Base-by-base conservation (phyloP, 108 stramenopile species). In the Pseudonitzschia pungens region DNA sequence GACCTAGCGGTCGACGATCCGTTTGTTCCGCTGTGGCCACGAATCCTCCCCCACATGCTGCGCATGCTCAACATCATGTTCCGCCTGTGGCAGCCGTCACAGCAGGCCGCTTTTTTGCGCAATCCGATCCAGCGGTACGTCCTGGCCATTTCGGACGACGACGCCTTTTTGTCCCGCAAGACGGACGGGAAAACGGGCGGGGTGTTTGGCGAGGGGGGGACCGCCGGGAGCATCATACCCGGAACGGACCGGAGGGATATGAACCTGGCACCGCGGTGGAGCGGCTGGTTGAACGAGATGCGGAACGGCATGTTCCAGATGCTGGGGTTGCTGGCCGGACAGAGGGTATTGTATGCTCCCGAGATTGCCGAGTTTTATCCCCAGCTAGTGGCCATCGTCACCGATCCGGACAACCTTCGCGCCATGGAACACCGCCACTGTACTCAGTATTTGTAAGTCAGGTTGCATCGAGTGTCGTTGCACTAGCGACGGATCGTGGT, bases 361-460 rank as follows among this genome's bases (percentile, higher is more conserved):
- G 95, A 96, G 75, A 48, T 96, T 14, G 57, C 84, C 11, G 71
- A 75, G 51, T 43, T 87, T 2, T 91, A 76, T 59, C 87, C 92
- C 24, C 82, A 78, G 43, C 60, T 96, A 28, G 91, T 93, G 9
- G 67, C 84, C 1, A 79, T 91, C 21, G 69, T 93, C 18, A 74
- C 75, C n/a, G 86, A 92, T 69, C 67, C 71, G 51, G 79, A 81
- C 33, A 90, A 86, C 69, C 74, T 96, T 42, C 78, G 77, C 16
- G 78, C 88, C 0, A 92, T 96, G 92, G 95, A 96, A 60, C 89
- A 96, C 73, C 88, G 95, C 45, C 95, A 96, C 73, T 77, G 90
- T 51, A 88, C 76, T 21, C 93, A 94, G 55, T 94, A 83, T 75
- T 57, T 94, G 89, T 86, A 72, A 78, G 85, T 80, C 26, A n/a